Conservation (phyloP, 1,284 basidiomycete species). For the Rugosomyces carneus region DNA sequence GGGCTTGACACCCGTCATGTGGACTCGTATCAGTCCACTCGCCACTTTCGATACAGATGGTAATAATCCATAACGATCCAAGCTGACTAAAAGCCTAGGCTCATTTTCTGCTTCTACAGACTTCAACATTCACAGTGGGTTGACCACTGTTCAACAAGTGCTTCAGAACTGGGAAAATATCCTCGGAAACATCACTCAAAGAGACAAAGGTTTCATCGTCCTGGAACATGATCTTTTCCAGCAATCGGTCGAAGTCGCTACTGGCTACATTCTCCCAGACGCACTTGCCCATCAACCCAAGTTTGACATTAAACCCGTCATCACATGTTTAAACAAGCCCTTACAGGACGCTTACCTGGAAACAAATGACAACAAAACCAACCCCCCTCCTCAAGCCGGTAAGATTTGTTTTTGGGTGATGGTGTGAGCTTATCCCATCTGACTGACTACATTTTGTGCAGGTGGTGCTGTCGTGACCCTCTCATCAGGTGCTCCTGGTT, state of each 20-base stretch:
- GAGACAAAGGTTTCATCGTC: constrained; percentile 60
- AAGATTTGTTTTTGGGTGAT: constrained; percentile 9
- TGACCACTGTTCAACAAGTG: constrained; percentile 50
- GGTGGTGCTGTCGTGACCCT: constrained; percentile 23
- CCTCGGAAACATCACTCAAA: constrained; percentile 42
- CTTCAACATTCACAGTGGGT: constrained; percentile 70
- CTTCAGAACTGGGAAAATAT: constrained; percentile 62
- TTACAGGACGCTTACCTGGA: constrained; percentile 61
- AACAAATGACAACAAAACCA: constrained; percentile 56
- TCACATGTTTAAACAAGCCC: constrained; percentile 57
- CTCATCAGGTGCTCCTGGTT: constrained; percentile 32
- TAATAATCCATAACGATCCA: constrained; percentile 23
- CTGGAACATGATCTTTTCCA: constrained; percentile 73
- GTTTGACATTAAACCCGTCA: constrained; percentile 61
- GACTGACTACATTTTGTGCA: constrained; percentile 7
- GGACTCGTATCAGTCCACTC: constrained; percentile 54
- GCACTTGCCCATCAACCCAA: constrained; percentile 53
- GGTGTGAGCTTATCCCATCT: background rate
- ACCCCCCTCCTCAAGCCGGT: constrained; percentile 40
- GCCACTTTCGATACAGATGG: constrained; percentile 64
- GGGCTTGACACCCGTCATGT: constrained; percentile 61
- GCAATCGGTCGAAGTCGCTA: constrained; percentile 63
- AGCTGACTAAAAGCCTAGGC: background rate
- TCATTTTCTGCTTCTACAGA: constrained; percentile 37
- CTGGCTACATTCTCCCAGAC: constrained; percentile 65